Conservation (phyloP, 352 stramenopile genomes). For the Globisporangium middletonii region DNA sequence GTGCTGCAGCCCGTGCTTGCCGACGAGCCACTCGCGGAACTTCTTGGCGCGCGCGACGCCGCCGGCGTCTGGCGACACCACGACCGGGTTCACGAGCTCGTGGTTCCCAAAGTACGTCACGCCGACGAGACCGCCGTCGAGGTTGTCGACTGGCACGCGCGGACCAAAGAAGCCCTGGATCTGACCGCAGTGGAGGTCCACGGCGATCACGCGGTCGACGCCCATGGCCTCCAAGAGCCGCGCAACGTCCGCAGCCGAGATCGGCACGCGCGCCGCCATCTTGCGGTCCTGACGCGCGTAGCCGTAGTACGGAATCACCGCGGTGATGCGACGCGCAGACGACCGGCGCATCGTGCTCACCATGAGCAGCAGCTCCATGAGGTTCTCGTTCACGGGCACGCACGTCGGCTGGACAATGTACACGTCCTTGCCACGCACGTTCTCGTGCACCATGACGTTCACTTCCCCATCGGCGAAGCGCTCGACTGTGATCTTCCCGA, state of each 20-base stretch:
- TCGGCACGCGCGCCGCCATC: constrained; percentile 95
- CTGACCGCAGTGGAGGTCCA: constrained; percentile 85
- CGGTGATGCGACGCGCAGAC: constrained; percentile 97
- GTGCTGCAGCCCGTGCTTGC: constrained; percentile 96
- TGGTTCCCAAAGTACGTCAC: constrained; percentile 95
- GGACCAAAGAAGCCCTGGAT: constrained; percentile 98
- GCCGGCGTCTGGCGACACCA: constrained; percentile 98
- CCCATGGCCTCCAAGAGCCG: constrained; percentile 84
- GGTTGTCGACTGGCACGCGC: constrained; percentile 98
- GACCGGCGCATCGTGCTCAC: constrained; percentile 97
- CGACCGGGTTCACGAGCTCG: constrained; percentile 98
- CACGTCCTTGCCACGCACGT: constrained; percentile 99
- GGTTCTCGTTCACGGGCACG: constrained; percentile 98
- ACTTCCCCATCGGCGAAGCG: constrained; percentile 99
- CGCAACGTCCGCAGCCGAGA: constrained; percentile 91
- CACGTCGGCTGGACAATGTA: constrained; percentile 99
- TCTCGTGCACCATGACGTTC: constrained; percentile 99
- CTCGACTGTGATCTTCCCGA: constrained; percentile 97
- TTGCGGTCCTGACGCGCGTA: constrained; percentile 90
- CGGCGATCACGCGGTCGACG: constrained; percentile 83
- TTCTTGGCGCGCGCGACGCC: constrained; percentile 99
- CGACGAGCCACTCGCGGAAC: constrained; percentile 98
- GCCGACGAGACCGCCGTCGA: constrained; percentile 93
- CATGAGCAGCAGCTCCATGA: constrained; percentile 99
- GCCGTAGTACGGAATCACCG: constrained; percentile 96